Evolutionary conservation across 441 rosid genomes (phyloP).

Genomic region (Pelargonium fulgidum): DNA sequence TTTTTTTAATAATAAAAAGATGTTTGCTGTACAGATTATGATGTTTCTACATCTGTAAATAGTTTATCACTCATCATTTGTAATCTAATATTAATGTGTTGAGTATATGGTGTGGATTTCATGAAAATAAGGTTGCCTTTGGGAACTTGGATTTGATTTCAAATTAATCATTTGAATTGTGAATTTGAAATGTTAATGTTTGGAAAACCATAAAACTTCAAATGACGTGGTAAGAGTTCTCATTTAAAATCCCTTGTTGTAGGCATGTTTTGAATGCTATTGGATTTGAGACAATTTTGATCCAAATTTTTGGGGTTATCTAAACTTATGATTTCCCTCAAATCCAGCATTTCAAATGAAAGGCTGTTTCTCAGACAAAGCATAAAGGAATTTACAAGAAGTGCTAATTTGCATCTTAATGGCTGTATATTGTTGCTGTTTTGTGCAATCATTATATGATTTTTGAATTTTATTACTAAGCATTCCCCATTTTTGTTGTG

Average conservation of each 20-base stretch:
- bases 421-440: not conserved
- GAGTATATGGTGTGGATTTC: not conserved
- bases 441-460: not conserved
- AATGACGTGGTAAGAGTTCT: no score
- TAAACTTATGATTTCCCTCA: no score
- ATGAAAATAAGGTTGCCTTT: not conserved
- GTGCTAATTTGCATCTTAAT: not conserved
- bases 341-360: no score
- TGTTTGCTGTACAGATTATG: not conserved
- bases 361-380: no score
- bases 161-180: no score
- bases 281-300: no score
- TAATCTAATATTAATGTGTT: not conserved
- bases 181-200: no score
- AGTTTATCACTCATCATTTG: slow-evolving; percentile 5
- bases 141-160: no score
- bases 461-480: not conserved
- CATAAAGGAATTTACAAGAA: not conserved
- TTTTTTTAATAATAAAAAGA: not conserved
- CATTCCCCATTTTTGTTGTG: not conserved
- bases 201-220: no score
- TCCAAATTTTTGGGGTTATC: no score
- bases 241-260: no score
- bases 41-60: not conserved
- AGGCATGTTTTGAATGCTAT: no score